Conservation (phyloP, 768 basidiomycete genomes). For the Tricholoma furcatifolium region DNA sequence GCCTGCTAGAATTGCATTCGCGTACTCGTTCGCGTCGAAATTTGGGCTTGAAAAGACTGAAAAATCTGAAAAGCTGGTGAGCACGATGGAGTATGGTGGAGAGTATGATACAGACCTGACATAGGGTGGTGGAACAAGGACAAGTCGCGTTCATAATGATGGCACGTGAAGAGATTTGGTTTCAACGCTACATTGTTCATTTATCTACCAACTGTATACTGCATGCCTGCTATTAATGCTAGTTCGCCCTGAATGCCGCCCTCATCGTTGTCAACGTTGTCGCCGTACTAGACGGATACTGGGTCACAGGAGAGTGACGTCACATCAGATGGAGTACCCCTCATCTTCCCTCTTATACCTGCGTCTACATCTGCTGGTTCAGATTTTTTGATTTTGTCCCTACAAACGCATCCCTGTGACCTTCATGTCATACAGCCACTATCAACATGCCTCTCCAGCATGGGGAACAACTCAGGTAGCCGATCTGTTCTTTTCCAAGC, state of each 20-base stretch:
- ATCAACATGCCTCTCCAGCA: conserved; percentile 42
- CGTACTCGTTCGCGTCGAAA: conserved; percentile 90
- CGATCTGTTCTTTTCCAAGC: conserved; percentile 3
- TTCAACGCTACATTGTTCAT: neutral
- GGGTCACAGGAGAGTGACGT: conserved; percentile 10
- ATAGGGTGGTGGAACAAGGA: conserved; percentile 2
- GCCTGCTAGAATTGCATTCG: conserved; percentile 85
- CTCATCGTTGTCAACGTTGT: neutral
- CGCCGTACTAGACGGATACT: neutral
- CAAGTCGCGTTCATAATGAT: conserved; percentile 10
- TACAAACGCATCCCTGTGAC: conserved; percentile 5
- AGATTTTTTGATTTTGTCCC: conserved; percentile 9
- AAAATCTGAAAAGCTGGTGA: conserved; percentile 51
- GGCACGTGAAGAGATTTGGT: conserved; percentile 2
- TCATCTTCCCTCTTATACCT: conserved; percentile 7
- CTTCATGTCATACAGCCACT: conserved; percentile 43
- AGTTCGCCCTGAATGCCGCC: neutral
- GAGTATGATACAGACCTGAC: conserved; percentile 8
- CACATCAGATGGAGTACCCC: conserved; percentile 10
- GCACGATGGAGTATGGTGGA: neutral
- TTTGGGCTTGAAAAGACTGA: conserved; percentile 67
- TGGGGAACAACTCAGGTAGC: conserved; percentile 50
- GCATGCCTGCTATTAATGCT: neutral
- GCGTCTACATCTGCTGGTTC: neutral
- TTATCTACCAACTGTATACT: neutral